Evolutionary conservation across 2,329 filamentous ascomycete genomes (phyloP).

Genomic region (Periconia digitata): DNA sequence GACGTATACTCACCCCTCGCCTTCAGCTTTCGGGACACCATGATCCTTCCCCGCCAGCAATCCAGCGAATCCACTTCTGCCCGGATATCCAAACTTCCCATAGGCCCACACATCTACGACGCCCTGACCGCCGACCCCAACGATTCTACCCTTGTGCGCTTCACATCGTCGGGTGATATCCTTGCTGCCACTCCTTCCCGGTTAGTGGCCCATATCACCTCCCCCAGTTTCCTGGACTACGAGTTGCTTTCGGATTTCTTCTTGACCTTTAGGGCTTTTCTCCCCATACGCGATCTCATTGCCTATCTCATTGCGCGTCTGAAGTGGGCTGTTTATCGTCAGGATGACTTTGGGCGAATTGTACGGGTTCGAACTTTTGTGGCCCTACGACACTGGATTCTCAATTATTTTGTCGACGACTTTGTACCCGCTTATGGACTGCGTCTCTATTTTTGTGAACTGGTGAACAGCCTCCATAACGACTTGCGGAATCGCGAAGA

Average conservation of each 20-base stretch:
- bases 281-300: conserved; percentile 74
- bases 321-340: conserved; percentile 78
- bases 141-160: conserved; percentile 78
- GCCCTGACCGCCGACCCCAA: conserved; percentile 79
- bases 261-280: conserved; percentile 86
- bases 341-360: conserved; percentile 84
- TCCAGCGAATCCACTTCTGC: conserved; percentile 37
- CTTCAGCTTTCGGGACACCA: conserved; percentile 36
- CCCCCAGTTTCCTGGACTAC: conserved; percentile 93
- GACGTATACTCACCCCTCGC: conserved; percentile 40
- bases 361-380: conserved; percentile 97
- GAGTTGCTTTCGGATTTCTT: conserved; percentile 98
- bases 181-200: conserved; percentile 87
- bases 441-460: conserved; percentile 74
- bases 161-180: conserved; percentile 73
- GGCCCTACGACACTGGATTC: conserved; percentile 91
- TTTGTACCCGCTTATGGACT: conserved; percentile 77
- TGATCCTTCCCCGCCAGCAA: conserved; percentile 37
- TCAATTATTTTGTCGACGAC: conserved; percentile 97
- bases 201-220: conserved; percentile 94
- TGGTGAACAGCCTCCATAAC: conserved; percentile 68
- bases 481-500: conserved; percentile 55
- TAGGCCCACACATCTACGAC: conserved; percentile 75
- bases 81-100: conserved; percentile 39
- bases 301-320: conserved; percentile 83